Conservation (phyloP, 176 grass and related monocot species). For the Aegilops tauschii region DNA sequence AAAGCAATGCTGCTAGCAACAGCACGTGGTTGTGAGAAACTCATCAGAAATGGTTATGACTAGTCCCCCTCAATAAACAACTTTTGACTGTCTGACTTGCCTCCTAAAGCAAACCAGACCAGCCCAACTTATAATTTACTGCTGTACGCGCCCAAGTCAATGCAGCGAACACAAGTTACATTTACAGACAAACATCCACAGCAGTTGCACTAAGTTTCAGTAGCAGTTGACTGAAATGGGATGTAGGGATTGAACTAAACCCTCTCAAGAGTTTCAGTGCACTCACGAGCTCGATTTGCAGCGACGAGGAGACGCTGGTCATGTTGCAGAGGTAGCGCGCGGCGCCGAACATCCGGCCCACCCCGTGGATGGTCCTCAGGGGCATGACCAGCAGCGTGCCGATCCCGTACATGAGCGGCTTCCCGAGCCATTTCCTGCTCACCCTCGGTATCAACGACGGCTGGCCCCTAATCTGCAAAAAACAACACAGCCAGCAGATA, state of each 20-base stretch:
- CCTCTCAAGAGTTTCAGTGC: neutral
- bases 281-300: slow-evolving; percentile 92
- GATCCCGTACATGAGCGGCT: slow-evolving; percentile 73
- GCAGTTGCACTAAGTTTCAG: neutral
- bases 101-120: neutral
- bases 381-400: slow-evolving; percentile 66
- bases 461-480: slow-evolving; percentile 69
- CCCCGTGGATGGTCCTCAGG: slow-evolving; percentile 78
- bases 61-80: neutral
- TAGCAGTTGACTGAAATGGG: neutral
- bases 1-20: neutral
- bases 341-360: slow-evolving; percentile 65
- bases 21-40: neutral
- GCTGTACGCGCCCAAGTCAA: neutral
- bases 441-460: slow-evolving; percentile 57
- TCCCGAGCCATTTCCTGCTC: slow-evolving; percentile 83
- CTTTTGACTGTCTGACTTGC: neutral
- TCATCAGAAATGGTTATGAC: neutral
- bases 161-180: neutral
- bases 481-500: neutral
- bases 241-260: neutral
- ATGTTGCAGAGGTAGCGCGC: slow-evolving; percentile 69
- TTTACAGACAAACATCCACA: neutral
- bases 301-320: slow-evolving; percentile 64
- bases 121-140: neutral